phyloP scores from a whole-genome alignment of 2,329 filamentous ascomycete species.

The Leptographium wingfieldii region DNA sequence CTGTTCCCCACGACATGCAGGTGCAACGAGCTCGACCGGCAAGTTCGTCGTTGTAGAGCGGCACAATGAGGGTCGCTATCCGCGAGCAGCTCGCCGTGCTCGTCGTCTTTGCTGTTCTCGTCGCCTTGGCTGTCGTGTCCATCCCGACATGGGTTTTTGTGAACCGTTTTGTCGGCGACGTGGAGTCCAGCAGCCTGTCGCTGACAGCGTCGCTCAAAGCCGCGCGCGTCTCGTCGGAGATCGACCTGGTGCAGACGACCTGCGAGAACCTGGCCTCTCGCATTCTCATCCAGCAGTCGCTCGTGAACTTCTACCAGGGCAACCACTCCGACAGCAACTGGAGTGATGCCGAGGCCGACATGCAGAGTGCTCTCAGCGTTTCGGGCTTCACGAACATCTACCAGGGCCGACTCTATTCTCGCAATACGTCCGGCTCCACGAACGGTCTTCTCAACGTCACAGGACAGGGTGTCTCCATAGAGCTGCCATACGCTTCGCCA shows the following conservation, averaged over 20 bases:
- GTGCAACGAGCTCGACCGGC: conserved; percentile 6
- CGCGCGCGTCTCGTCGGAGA: conserved; percentile 63
- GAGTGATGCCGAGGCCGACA: conserved; percentile 45
- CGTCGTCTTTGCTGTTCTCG: conserved; percentile 61
- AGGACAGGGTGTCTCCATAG: conserved; percentile 33
- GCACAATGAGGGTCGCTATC: conserved; percentile 71
- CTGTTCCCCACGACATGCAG: conserved; percentile 17
- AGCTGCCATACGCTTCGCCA: conserved; percentile 46
- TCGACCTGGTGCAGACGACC: conserved; percentile 66
- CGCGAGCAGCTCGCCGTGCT: conserved; percentile 74
- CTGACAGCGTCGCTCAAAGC: conserved; percentile 81
- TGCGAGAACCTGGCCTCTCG: conserved; percentile 60
- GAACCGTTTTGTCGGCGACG: conserved; percentile 37
- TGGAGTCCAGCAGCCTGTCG: conserved; percentile 49
- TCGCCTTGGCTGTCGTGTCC: conserved; percentile 64
- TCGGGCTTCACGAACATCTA: conserved; percentile 46
- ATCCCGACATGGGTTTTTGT: conserved; percentile 59
- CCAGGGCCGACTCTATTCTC: conserved; percentile 62
- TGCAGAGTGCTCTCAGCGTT: conserved; percentile 56
- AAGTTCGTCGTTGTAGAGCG: conserved; percentile 19
- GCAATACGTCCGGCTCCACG: conserved; percentile 45
- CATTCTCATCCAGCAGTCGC: conserved; percentile 42
- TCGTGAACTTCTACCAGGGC: conserved; percentile 38
- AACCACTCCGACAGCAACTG: conserved; percentile 50
- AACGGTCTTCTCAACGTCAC: conserved; percentile 55